phyloP scores from a whole-genome alignment of 2,329 filamentous ascomycete genomes.

The Eutypa lata region DNA sequence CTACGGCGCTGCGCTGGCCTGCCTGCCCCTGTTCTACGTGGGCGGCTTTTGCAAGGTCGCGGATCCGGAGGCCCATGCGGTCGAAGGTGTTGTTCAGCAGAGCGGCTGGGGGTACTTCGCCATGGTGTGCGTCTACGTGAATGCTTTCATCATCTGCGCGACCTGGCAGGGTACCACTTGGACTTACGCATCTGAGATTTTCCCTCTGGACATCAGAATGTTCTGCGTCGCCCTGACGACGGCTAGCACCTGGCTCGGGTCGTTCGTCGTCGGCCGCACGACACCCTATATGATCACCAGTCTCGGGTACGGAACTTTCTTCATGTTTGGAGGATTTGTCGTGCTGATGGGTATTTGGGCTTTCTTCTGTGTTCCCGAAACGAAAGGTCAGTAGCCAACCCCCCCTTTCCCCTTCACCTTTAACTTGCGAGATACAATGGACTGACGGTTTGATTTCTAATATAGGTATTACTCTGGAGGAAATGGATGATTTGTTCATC shows the following conservation, averaged over 20 bases:
- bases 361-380: constrained; percentile 42
- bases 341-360: constrained; percentile 36
- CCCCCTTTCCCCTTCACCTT: not conserved
- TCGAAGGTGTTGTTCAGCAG: constrained; percentile 41
- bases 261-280: constrained; percentile 18
- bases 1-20: constrained; percentile 36
- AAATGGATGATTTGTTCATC: constrained; percentile 29
- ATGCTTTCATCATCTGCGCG: constrained; percentile 32
- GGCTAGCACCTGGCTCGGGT: constrained; percentile 20
- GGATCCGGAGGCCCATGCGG: constrained; percentile 35
- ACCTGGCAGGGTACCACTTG: constrained; percentile 42
- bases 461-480: constrained; percentile 31
- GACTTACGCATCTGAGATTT: constrained; percentile 24
- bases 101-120: constrained; percentile 41
- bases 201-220: constrained; percentile 22
- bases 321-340: constrained; percentile 41
- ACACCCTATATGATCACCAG: constrained; percentile 24
- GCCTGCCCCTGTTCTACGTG: constrained; percentile 40
- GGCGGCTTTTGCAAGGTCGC: constrained; percentile 33
- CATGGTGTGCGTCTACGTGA: constrained; percentile 47
- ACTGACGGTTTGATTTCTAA: not conserved
- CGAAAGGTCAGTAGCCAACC: constrained; percentile 32
- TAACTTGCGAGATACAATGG: not conserved
- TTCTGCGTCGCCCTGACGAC: constrained; percentile 20
- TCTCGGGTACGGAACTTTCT: constrained; percentile 39